A percentile compares a stretch with the other conserved stretches of the same genome.
phyloP scores from a whole-genome alignment of 208 protist genomes.

The Blastocrithidia nonstop region DNA sequence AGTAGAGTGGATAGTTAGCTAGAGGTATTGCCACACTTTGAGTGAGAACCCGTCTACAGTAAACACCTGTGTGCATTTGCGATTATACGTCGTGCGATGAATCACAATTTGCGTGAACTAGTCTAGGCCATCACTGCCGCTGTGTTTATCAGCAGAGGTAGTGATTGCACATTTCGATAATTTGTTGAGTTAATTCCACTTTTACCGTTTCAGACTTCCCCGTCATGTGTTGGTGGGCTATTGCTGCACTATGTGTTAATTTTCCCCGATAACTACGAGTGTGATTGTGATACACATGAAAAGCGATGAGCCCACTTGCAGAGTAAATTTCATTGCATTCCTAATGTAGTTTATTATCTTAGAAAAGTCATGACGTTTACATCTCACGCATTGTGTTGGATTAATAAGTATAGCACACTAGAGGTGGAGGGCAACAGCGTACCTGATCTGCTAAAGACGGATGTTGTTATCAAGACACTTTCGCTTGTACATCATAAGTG shows the following conservation, averaged over 20 bases:
- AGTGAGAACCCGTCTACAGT: slow-evolving; percentile 79
- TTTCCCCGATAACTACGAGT: slow-evolving; percentile 68
- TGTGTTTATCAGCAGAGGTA: slow-evolving; percentile 46
- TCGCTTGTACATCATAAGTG: slow-evolving; percentile 50
- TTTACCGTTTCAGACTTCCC: slow-evolving; percentile 57
- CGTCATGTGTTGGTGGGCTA: slow-evolving; percentile 57
- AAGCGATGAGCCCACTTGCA: slow-evolving; percentile 44
- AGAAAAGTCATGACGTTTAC: slow-evolving; percentile 66
- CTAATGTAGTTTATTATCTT: slow-evolving; percentile 36
- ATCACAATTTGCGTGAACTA: slow-evolving; percentile 59
- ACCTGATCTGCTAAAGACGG: slow-evolving; percentile 9
- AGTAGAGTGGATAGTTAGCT: slow-evolving; percentile 9
- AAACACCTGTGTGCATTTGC: slow-evolving; percentile 71
- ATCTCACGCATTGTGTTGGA: slow-evolving; percentile 53
- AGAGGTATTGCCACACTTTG: slow-evolving; percentile 35
- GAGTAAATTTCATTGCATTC: slow-evolving; percentile 49
- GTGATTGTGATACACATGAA: slow-evolving; percentile 33
- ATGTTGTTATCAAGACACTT: slow-evolving; percentile 33
- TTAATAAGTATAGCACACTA: slow-evolving; percentile 44
- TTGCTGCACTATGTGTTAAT: slow-evolving; percentile 80
- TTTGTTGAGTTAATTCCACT: slow-evolving; percentile 27
- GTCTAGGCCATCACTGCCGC: slow-evolving; percentile 63
- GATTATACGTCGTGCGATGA: slow-evolving; percentile 61
- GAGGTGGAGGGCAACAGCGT: slow-evolving; percentile 14
- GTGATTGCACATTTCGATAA: slow-evolving; percentile 35